These are phyloP conservation scores for Panicum hallii DNA, from an alignment of 202 grass and related monocot species.

Conservation along the genomic window DNA sequence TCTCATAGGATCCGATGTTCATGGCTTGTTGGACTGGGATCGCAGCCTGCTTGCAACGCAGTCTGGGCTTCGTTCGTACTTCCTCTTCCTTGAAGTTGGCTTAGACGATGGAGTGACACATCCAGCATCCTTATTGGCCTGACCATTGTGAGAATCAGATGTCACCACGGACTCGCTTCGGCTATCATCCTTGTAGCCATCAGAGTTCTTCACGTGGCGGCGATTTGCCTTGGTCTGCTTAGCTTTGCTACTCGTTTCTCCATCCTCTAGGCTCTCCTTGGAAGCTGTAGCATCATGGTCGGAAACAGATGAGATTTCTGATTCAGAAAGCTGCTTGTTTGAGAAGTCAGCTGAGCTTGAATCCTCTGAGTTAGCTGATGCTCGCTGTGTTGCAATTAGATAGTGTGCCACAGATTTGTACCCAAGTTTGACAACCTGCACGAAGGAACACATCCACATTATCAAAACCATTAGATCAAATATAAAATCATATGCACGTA, in stretches of 20 bases:
- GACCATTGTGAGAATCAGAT: conserved; percentile 27
- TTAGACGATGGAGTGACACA: conserved; percentile 44
- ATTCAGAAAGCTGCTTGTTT: conserved; percentile 33
- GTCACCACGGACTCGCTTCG: conserved; percentile 41
- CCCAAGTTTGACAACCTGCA: conserved; percentile 68
- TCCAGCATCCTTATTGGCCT: conserved; percentile 16
- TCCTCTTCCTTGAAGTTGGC: conserved; percentile 41
- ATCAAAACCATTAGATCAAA: conserved; percentile 6
- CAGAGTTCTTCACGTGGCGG: neutral
- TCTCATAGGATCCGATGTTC: neutral
- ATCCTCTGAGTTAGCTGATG: conserved; percentile 35
- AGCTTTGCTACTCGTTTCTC: conserved; percentile 34
- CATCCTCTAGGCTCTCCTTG: neutral
- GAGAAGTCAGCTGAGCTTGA: conserved; percentile 48
- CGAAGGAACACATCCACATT: neutral
- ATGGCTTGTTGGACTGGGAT: conserved; percentile 39
- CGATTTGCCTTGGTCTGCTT: neutral
- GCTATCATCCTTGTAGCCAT: conserved; percentile 15
- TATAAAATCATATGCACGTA: neutral
- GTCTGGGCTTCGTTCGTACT: conserved; percentile 46
- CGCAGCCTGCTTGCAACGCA: conserved; percentile 61
- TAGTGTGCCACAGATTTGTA: conserved; percentile 95
- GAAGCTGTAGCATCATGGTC: conserved; percentile 24
- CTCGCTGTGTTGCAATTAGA: conserved; percentile 67
- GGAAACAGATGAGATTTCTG: conserved; percentile 40